Evolutionary conservation across 1,139 yeast genomes (phyloP), one percentile per base, ranked within the genome.

Genomic region (Saccharomyces hybrid): DNA sequence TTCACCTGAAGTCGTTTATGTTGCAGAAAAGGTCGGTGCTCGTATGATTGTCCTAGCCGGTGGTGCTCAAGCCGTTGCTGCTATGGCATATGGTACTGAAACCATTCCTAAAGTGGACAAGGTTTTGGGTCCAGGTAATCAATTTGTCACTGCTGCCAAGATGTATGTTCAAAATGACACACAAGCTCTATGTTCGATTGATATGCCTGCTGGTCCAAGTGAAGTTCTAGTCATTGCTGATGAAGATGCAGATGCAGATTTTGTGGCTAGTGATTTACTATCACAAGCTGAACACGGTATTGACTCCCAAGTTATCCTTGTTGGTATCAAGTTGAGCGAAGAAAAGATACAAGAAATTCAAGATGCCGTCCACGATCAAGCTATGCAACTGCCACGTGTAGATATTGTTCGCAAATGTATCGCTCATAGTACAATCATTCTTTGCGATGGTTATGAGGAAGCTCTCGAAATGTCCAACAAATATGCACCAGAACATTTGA

Each of bases 131-230:
- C 99, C 99, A 24, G 99, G 99, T 58, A 93, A 93, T 74, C 99
- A 93, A 75, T 93, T 95, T 70, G 99, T 93, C 55, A 93, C 99
- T 27, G 99, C 99, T 52, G 99, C 99, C 47, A 93, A 93, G 77
- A 95, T 95, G 99, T 77, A 87, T 69, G 95, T 95, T 49, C 95
- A 91, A 65, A 95, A 95, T 69, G 99, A 93, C 68, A 88, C 97
- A 2, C 87, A 85, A 63, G 98, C 99, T 2, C 76, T 90, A 63
- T 95, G 97, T 68, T 87, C 96, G 34, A 95, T 93, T 64, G 99
- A 93, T 72, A 91, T 93, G 98, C 99, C 99, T 50, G 99, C 99
- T 26, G 99, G 99, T 4, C 99, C 99, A 28, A 87, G 96, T 53
- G 99, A 93, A 73, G 99, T 93, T 14, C 78, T 93, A 59, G 98